A percentile compares a stretch with the other conserved stretches of the same genome.
Evolutionary conservation across 2,329 filamentous ascomycete genomes (phyloP).

Genomic region (Alternaria sp.): DNA sequence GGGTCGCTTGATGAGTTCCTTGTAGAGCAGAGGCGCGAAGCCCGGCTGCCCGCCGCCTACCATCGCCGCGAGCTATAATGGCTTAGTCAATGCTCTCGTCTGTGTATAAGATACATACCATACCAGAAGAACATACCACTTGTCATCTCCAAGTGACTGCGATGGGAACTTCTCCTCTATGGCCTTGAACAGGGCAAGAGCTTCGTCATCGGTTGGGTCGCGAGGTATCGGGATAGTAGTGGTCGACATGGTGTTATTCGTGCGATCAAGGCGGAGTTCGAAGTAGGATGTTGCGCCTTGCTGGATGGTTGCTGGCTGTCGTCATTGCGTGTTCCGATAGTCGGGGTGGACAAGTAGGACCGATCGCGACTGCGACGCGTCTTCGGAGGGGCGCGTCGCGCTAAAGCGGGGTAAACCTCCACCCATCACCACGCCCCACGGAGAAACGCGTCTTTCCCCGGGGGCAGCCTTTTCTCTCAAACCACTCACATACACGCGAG

Average conservation of each 20-base stretch:
- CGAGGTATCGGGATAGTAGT: constrained; percentile 16
- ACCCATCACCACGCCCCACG: neutral
- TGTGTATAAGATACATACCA: neutral
- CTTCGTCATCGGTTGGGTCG: constrained; percentile 49
- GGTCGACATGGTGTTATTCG: constrained; percentile 14
- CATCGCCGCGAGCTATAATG: constrained; percentile 49
- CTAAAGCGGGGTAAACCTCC: neutral
- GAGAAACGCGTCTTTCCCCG: neutral
- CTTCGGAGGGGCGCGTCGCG: neutral
- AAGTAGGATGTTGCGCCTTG: neutral
- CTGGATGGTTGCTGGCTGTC: neutral
- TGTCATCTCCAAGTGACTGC: constrained; percentile 50
- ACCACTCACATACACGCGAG: neutral
- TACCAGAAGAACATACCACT: constrained; percentile 56
- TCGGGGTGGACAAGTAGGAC: neutral
- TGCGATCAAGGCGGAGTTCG: neutral
- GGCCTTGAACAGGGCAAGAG: constrained; percentile 49
- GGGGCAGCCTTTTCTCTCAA: neutral
- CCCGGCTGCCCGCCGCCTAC: constrained; percentile 60
- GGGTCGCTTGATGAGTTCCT: constrained; percentile 59
- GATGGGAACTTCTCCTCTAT: constrained; percentile 55
- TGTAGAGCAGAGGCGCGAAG: constrained; percentile 61
- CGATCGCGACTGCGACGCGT: neutral
- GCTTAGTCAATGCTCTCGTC: neutral
- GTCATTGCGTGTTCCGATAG: neutral